Conservation (phyloP, 1,284 basidiomycete species). For the Ganoderma lingzhi region DNA sequence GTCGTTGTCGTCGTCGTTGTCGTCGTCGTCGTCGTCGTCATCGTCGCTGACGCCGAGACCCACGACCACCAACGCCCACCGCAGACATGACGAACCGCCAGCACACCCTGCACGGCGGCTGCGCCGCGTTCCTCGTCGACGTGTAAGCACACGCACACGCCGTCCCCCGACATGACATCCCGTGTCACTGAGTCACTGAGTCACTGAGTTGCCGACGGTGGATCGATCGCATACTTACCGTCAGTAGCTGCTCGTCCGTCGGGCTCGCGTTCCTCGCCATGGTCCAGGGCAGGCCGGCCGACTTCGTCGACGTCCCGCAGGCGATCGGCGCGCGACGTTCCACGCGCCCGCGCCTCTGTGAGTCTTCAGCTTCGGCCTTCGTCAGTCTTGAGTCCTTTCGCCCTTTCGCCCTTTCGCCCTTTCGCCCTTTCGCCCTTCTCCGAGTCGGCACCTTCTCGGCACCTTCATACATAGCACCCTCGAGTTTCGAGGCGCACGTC, state of each 20-base stretch:
- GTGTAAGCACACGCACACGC: conserved; percentile 20
- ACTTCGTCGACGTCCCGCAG: conserved; percentile 52
- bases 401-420: no score
- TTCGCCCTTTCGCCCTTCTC: no score
- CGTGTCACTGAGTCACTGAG: no score
- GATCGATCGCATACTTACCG: not conserved
- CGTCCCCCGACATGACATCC: not conserved
- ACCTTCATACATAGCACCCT: no score
- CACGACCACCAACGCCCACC: no score
- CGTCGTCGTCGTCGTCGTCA: no score
- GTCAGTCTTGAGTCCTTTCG: no score
- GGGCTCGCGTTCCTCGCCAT: conserved; percentile 50
- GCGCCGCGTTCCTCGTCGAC: conserved; percentile 34
- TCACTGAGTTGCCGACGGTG: no score
- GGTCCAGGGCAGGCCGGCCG: conserved; percentile 38
- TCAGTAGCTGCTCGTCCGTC: conserved; percentile 53
- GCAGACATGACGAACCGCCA: conserved; percentile 37
- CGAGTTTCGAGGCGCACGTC: no score
- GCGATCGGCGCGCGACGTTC: conserved; percentile 58
- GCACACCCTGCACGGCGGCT: conserved; percentile 36
- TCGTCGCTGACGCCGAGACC: not conserved
- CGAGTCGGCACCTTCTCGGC: no score
- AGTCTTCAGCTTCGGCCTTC: not conserved
- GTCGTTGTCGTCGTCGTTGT: no score
- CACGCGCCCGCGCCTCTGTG: conserved; percentile 34